Evolutionary conservation across 768 basidiomycete species (phyloP).

Genomic region (Phylloporus sp.): DNA sequence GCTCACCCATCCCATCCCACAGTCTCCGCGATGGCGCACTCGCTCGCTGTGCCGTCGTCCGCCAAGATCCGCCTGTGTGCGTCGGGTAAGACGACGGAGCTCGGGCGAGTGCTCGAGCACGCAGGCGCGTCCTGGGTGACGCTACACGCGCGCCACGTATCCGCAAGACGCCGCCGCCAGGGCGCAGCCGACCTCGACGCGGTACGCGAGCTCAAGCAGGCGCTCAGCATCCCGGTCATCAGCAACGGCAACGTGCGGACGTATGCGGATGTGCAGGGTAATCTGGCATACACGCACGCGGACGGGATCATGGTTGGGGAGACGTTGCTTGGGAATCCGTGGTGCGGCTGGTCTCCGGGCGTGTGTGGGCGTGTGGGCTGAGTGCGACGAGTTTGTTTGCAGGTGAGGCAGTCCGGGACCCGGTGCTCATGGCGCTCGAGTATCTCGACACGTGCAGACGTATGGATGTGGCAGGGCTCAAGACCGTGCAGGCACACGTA

Average conservation of each 20-base stretch:
- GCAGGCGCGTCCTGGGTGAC: conserved; percentile 69
- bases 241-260: conserved; percentile 77
- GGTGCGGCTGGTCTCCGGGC: conserved; percentile 35
- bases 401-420: conserved; percentile 48
- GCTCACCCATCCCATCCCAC: background rate
- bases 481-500: conserved; percentile 59
- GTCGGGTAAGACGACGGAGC: conserved; percentile 47
- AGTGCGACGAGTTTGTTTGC: conserved; percentile 51
- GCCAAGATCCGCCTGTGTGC: conserved; percentile 63
- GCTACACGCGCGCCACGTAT: conserved; percentile 71
- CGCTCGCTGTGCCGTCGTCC: conserved; percentile 61
- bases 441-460: conserved; percentile 60
- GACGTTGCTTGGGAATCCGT: conserved; percentile 69
- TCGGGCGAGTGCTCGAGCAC: conserved; percentile 57
- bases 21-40: conserved; percentile 65
- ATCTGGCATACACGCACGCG: conserved; percentile 54
- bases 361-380: background rate
- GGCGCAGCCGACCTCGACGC: conserved; percentile 66
- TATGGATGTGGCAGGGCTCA: conserved; percentile 48
- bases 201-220: conserved; percentile 52
- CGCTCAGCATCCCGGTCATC: conserved; percentile 54
- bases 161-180: conserved; percentile 63
- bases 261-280: conserved; percentile 53
- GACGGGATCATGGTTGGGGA: conserved; percentile 83
- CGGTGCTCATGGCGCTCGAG: conserved; percentile 63